These are phyloP conservation scores for Fusarium ramigenum DNA, from an alignment of 2,329 filamentous ascomycete genomes.

Conservation along the genomic window DNA sequence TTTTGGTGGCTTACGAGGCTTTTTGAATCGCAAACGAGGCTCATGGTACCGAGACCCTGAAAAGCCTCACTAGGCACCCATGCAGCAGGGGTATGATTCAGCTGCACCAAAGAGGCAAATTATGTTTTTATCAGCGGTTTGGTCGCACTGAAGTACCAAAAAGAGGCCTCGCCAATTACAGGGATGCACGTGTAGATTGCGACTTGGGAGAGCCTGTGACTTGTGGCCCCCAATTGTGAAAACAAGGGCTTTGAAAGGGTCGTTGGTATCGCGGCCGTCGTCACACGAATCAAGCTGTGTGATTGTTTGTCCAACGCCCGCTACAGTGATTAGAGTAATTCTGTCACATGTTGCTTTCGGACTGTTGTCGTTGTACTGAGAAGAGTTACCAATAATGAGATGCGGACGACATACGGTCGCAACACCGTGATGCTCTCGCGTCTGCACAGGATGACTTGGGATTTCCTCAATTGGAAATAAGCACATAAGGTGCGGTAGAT, in stretches of 20 bases:
- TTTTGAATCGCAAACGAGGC: neutral
- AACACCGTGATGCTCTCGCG: neutral
- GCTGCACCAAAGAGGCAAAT: neutral
- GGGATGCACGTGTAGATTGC: neutral
- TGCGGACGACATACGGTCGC: neutral
- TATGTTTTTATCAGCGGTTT: neutral
- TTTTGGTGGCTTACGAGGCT: neutral
- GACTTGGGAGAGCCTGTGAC: neutral
- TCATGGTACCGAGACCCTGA: neutral
- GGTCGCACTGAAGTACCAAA: neutral
- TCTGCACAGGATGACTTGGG: neutral
- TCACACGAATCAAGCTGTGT: neutral
- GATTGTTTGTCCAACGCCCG: too few species aligned
- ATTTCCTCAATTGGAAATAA: neutral
- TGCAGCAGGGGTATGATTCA: slow-evolving; percentile 10
- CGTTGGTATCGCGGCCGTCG: neutral
- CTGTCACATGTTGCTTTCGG: neutral
- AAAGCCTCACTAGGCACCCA: slow-evolving; percentile 1
- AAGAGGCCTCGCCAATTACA: slow-evolving; percentile 13
- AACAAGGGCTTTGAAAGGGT: neutral
- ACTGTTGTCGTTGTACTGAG: neutral
- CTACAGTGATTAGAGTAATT: accelerated
- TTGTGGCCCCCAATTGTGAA: neutral
- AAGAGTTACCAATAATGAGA: neutral
- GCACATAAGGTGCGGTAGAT: too few species aligned